These are phyloP conservation scores for Centrapalus pauciflorus DNA, from an alignment of 129 eudicot species.

Conservation along the genomic window DNA sequence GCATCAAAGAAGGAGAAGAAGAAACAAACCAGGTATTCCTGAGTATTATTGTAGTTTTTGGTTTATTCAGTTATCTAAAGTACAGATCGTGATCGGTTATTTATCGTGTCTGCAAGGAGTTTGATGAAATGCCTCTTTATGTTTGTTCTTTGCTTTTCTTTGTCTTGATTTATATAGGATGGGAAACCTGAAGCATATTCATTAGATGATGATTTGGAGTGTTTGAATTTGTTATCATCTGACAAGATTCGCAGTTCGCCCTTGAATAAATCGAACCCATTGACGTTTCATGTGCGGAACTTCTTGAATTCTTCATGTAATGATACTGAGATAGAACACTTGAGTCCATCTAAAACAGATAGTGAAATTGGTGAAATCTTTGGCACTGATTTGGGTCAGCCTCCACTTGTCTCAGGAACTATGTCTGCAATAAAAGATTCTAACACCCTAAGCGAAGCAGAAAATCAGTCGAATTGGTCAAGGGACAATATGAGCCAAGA, in stretches of 20 bases:
- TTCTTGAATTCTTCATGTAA: conserved; percentile 12
- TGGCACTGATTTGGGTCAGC: not conserved
- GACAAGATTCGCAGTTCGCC: conserved; percentile 10
- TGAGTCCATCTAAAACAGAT: not conserved
- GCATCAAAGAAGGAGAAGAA: conserved; percentile 30
- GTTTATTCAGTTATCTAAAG: not conserved
- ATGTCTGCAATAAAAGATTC: conserved; percentile 5
- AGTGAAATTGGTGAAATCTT: conserved; percentile 3
- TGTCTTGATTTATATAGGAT: conserved; percentile 38
- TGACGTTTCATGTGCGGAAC: conserved; percentile 11
- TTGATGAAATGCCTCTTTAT: conserved; percentile 22
- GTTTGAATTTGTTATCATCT: conserved; percentile 20
- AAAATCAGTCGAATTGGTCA: conserved; percentile 7
- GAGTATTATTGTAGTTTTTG: conserved; percentile 6
- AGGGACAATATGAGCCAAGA: not conserved
- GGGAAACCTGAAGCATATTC: conserved; percentile 25
- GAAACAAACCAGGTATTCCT: conserved; percentile 35
- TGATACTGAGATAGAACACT: conserved; percentile 22
- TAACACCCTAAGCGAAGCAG: conserved; percentile 8
- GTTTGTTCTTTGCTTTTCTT: not conserved
- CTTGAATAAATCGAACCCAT: conserved; percentile 16
- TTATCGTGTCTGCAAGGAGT: not conserved
- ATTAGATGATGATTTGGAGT: conserved; percentile 28
- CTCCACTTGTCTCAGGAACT: conserved; percentile 15
- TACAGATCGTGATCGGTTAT: not conserved